Evolutionary conservation across 2,329 filamentous ascomycete species (phyloP).

Genomic region (Colletotrichum musicola): DNA sequence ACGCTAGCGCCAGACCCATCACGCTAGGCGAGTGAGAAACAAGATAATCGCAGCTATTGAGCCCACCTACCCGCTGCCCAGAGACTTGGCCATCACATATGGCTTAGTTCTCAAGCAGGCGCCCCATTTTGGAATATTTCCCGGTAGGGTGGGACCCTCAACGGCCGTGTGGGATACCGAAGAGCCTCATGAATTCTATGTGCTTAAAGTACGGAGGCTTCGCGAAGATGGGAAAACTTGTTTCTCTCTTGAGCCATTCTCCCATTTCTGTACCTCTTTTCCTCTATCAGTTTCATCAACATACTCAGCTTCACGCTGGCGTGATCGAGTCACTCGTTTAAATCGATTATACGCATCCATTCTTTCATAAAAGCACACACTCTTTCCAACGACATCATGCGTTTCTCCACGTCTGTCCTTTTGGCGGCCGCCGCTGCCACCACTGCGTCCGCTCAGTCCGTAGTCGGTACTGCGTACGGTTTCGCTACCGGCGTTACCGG

Average conservation of each 20-base stretch:
- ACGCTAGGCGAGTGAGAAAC: background rate
- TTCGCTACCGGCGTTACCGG: conserved; percentile 26
- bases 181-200: background rate
- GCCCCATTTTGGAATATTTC: background rate
- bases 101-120: background rate
- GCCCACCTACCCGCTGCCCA: conserved; percentile 1
- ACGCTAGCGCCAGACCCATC: background rate
- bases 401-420: conserved; percentile 1
- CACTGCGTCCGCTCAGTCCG: conserved; percentile 13
- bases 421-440: background rate
- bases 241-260: background rate
- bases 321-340: conserved; percentile 1
- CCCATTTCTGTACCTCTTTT: background rate
- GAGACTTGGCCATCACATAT: background rate
- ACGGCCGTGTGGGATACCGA: background rate
- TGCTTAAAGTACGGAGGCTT: background rate
- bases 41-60: background rate
- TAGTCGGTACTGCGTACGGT: conserved; percentile 17
- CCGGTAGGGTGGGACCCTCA: background rate
- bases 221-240: background rate
- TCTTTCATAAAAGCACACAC: background rate
- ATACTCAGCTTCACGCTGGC: background rate
- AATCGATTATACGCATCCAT: background rate
- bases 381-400: conserved; percentile 13
- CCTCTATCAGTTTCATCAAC: background rate